Evolutionary conservation across 176 grass and related monocot genomes (phyloP).

Genomic region (Triticum timopheevii): DNA sequence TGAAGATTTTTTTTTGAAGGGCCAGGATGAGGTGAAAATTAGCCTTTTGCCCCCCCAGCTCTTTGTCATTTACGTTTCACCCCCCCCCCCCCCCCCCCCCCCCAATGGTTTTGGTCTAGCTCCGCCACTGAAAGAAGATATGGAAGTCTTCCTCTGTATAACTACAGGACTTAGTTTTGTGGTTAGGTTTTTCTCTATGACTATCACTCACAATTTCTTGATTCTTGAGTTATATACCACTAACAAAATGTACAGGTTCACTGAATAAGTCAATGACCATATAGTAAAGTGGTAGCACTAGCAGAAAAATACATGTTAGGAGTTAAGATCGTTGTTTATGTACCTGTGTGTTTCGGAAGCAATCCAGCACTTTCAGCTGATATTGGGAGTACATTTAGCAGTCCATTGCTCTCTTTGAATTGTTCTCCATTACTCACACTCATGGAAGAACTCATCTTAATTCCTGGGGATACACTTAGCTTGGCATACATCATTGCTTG

Average conservation of each 20-base stretch:
- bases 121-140: neutral
- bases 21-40: no score
- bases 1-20: no score
- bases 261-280: neutral
- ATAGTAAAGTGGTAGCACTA: neutral
- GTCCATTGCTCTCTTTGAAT: slow-evolving; percentile 33
- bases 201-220: neutral
- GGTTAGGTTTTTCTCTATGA: neutral
- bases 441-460: slow-evolving; percentile 31
- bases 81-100: no score
- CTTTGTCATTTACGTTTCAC: no score
- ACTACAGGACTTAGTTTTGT: neutral
- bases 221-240: neutral
- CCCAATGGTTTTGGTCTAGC: no score
- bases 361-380: slow-evolving; percentile 88
- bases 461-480: slow-evolving; percentile 54
- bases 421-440: slow-evolving; percentile 26
- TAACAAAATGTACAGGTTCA: neutral
- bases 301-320: neutral
- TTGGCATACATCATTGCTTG: slow-evolving; percentile 67
- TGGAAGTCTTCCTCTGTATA: neutral
- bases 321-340: neutral
- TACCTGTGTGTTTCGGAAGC: slow-evolving; percentile 66
- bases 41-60: no score
- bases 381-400: slow-evolving; percentile 69